Base-by-base conservation (phyloP, 352 stramenopile species). In the Phytophthora agathidicida region DNA sequence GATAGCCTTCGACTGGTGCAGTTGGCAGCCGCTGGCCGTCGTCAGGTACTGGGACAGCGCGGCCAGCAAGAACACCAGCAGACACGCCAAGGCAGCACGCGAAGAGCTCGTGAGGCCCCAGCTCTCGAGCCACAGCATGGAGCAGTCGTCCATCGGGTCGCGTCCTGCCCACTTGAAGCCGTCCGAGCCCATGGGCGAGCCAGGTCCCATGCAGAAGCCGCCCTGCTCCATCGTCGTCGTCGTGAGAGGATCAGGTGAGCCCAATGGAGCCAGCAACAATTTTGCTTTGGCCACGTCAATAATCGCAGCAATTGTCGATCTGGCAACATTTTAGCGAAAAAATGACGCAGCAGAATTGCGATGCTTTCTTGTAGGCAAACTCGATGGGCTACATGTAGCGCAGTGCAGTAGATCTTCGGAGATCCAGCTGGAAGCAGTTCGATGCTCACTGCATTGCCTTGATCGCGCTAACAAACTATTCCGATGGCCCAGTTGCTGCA, bases 1-100 rank as follows among this genome's bases (percentile, higher is more conserved):
- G 14, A 70, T 65, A 13, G 57, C 31, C 47, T 89, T 85, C 36
- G 68, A 66, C 33, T 69, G 61, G 31, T 86, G 76, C 42, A 88
- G 53, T 35, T 78, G 68, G 36, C 65, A 75, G 50, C 54, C 64
- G 53, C 68, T 75, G 38, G 45, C 35, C 26, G 76, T 79, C 17
- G 70, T 79, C 31, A 92, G 56, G 46, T 75, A 87, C 57, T 92
- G 83, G 28, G 72, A 79, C 37, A 84, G 44, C n/a, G 77, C 51
- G 22, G 83, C 76, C 36, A 92, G 41, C 23, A 85, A 26, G 32
- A 86, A 84, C 16, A 92, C 80, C 26, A 62, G 11, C 2, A 77
- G 14, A 47, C 75, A 82, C 35, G 73, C 78, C 24, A 84, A 11
- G 0, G 69, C 70, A 7, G 70, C 69, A 32, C 80, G 73, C 1